Conservation (phyloP, 225 moss, liverwort and hornwort genomes). For the Sphagnum contortum region DNA sequence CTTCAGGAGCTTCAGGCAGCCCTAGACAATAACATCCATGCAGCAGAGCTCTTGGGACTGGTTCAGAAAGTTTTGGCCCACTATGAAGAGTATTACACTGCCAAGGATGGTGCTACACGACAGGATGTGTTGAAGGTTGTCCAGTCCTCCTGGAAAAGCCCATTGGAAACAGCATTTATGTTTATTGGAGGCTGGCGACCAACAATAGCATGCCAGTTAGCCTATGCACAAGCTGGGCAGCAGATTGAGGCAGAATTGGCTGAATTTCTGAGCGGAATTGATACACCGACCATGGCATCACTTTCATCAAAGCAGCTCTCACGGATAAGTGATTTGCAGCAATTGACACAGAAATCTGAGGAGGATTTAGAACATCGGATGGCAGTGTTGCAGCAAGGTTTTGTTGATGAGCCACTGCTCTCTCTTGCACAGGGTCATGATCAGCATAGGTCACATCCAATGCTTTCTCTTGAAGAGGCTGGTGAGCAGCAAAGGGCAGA, state of each 20-base stretch:
- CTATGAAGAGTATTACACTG: too few species aligned
- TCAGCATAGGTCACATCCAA: too few species aligned
- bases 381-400: constrained; percentile 50
- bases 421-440: too few species aligned
- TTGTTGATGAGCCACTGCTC: too few species aligned
- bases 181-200: constrained; percentile 90
- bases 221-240: constrained; percentile 62
- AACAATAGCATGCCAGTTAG: constrained; percentile 46
- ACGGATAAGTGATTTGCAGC: constrained; percentile 32
- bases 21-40: too few species aligned
- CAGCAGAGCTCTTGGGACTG: too few species aligned
- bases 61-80: too few species aligned
- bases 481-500: too few species aligned
- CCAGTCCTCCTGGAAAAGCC: constrained; percentile 47
- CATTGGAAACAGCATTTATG: constrained; percentile 64
- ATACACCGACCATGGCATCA: constrained; percentile 56
- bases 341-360: constrained; percentile 39
- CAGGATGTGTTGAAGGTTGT: too few species aligned
- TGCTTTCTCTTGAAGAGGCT: too few species aligned
- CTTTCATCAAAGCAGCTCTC: constrained; percentile 59
- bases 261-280: constrained; percentile 45
- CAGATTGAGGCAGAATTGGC: constrained; percentile 55
- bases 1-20: too few species aligned
- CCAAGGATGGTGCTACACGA: too few species aligned
- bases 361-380: constrained; percentile 63